Conservation (phyloP, 768 basidiomycete genomes). For the Hortiboletus campestris region DNA sequence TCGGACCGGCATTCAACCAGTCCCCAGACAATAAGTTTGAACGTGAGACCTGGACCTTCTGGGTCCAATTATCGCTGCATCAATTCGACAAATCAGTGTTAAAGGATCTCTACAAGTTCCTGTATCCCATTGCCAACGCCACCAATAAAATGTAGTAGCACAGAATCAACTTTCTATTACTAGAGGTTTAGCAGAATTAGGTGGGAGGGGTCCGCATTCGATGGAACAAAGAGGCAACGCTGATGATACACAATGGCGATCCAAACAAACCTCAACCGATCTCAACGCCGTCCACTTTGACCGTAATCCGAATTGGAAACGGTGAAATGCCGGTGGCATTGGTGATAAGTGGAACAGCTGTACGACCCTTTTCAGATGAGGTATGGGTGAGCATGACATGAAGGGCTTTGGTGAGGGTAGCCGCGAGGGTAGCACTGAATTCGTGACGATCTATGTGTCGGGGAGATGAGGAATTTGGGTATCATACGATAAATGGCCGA, state of each 20-base stretch:
- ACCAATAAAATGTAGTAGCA: too few species aligned
- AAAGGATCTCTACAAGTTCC: too few species aligned
- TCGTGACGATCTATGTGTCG: constrained; percentile 40
- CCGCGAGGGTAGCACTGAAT: constrained; percentile 57
- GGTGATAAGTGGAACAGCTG: constrained; percentile 77
- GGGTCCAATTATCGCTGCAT: too few species aligned
- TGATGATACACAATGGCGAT: background rate
- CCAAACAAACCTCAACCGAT: constrained; percentile 37
- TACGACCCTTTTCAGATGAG: constrained; percentile 72
- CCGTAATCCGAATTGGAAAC: constrained; percentile 70
- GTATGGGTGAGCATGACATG: constrained; percentile 74
- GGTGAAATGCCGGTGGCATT: constrained; percentile 74
- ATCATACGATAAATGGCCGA: background rate
- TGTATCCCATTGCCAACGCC: too few species aligned
- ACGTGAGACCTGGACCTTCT: too few species aligned
- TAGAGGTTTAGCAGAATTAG: background rate
- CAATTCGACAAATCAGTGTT: too few species aligned
- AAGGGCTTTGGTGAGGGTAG: constrained; percentile 63
- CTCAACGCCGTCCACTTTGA: constrained; percentile 67
- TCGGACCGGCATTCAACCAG: too few species aligned
- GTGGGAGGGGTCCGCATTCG: background rate
- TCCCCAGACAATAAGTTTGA: too few species aligned
- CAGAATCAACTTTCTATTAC: too few species aligned
- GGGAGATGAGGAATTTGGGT: background rate
- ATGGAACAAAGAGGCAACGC: background rate